Evolutionary conservation across 1,284 basidiomycete species (phyloP), one percentile per base, ranked within the genome.

Genomic region (Cutaneotrichosporon dermatis): DNA sequence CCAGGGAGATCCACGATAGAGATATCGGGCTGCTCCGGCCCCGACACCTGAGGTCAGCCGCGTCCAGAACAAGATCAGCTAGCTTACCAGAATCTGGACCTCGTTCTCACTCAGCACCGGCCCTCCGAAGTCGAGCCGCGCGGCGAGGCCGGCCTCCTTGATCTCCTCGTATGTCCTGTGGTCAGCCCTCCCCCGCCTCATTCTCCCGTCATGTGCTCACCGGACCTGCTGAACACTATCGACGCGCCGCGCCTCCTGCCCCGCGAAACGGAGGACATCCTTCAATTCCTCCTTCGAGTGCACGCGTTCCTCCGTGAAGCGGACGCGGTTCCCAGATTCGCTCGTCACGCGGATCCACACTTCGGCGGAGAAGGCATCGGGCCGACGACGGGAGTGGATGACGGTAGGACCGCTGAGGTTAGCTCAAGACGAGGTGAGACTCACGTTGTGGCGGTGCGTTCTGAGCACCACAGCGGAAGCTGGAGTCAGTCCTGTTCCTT

Each of bases 1-100:
- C 71, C 71, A 3, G 71, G 69, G 1, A 73, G 57, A 51, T 73
- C 71, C 9, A 68, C 58, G 13, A 70, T 63, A 4, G 64, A 57
- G 4, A 70, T 49, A 40, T 69, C 51, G 0, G 52, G 49, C 51
- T 64, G 63, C 4, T 60, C 45, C 1, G 61, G 58, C 11, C 71
- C 69, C 1, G 54, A 51, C 2, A 69, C 54, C 64, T 69, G 41
- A 4, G 3, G 34, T 51, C 6, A 51, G 41, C 11, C 35, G 11
- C 49, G 33, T 40, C 2, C 13, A 4, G 3, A 13, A 8, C 36
- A 6, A 11, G 1, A 25, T 25, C 25, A 25, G 25, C 25, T 25
- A 25, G 25, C 66, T 51, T 16, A 70, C 69, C 45, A 57, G 37
- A 2, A 70, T 57, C 7, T 65, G 42, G 4, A 70, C 70, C 4